phyloP scores from a whole-genome alignment of 345 rosid genomes.

The Pistacia integerrima region DNA sequence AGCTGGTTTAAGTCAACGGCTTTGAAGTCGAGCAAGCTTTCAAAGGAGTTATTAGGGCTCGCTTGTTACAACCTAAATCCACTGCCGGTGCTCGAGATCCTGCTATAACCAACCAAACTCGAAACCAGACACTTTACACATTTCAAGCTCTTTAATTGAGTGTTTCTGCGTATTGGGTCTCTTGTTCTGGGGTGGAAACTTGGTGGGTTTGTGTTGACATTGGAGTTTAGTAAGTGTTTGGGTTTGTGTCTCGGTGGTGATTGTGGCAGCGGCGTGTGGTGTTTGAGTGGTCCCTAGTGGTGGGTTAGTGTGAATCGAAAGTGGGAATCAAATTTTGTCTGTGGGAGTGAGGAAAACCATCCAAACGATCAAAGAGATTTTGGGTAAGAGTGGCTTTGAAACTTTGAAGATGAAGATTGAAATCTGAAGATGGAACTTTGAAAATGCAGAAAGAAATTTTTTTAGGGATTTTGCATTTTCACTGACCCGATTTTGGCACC shows the following conservation, averaged over 20 bases:
- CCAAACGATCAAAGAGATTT: slow-evolving; percentile 71
- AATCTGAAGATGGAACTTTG: too few species aligned
- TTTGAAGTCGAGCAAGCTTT: not conserved
- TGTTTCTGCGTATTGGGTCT: not conserved
- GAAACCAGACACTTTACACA: too few species aligned
- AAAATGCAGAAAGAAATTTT: too few species aligned
- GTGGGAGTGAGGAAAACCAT: slow-evolving; percentile 58
- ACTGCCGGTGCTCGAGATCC: not conserved
- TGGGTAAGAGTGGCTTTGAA: slow-evolving; percentile 62
- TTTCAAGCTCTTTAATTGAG: too few species aligned
- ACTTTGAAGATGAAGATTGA: not conserved
- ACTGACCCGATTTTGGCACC: too few species aligned
- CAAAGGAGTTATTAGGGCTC: not conserved
- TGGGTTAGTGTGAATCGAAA: slow-evolving; percentile 27
- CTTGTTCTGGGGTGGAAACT: not conserved
- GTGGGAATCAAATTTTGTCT: slow-evolving; percentile 33
- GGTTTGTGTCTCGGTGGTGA: not conserved
- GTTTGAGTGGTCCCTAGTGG: slow-evolving; percentile 45
- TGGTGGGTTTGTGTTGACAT: not conserved
- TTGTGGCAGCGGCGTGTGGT: not conserved
- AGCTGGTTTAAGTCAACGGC: not conserved
- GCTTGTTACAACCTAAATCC: not conserved
- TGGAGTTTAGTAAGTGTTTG: not conserved
- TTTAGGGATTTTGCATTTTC: too few species aligned
- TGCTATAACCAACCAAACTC: not conserved